Evolutionary conservation across 2,329 filamentous ascomycete genomes (phyloP).

Genomic region (Penicillium corylophilum): DNA sequence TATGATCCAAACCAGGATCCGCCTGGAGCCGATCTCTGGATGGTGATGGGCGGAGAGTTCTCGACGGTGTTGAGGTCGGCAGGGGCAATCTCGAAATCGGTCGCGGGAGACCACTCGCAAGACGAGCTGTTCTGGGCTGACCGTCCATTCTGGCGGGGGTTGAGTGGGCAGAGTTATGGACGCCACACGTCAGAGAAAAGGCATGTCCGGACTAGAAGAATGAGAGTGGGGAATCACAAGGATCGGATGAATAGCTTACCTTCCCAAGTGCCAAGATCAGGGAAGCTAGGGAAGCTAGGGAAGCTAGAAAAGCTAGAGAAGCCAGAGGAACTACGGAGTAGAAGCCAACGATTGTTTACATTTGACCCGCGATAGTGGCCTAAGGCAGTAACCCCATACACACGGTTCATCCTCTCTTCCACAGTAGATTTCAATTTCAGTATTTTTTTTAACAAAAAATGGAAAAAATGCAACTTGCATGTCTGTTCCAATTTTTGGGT

Average conservation of each 20-base stretch:
- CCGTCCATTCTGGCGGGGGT: constrained; percentile 33
- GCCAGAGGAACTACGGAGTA: background rate
- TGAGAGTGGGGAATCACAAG: constrained; percentile 1
- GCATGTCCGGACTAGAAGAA: constrained; percentile 1
- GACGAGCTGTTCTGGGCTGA: constrained; percentile 29
- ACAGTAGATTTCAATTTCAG: too few relatives aligned
- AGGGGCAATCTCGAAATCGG: constrained; percentile 54
- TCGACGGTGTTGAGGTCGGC: constrained; percentile 41
- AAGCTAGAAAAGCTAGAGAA: too few relatives aligned
- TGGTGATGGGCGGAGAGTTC: constrained; percentile 47
- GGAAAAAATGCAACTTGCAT: background rate
- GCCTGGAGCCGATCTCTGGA: constrained; percentile 50
- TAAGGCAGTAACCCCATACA: constrained; percentile 8
- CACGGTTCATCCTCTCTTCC: background rate
- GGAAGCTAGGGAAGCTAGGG: background rate
- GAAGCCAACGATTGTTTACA: constrained; percentile 18
- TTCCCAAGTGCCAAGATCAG: constrained; percentile 1
- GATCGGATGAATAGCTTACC: constrained; percentile 3
- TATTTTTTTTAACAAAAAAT: too few relatives aligned
- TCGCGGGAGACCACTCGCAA: constrained; percentile 48
- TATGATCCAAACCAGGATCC: constrained; percentile 38
- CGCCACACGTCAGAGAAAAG: constrained; percentile 9
- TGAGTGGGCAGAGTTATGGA: background rate
- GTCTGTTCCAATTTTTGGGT: background rate
- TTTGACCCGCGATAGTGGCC: constrained; percentile 13